Evolutionary conservation across 2,329 filamentous ascomycete species (phyloP).

Genomic region (Botrytis medusae): DNA sequence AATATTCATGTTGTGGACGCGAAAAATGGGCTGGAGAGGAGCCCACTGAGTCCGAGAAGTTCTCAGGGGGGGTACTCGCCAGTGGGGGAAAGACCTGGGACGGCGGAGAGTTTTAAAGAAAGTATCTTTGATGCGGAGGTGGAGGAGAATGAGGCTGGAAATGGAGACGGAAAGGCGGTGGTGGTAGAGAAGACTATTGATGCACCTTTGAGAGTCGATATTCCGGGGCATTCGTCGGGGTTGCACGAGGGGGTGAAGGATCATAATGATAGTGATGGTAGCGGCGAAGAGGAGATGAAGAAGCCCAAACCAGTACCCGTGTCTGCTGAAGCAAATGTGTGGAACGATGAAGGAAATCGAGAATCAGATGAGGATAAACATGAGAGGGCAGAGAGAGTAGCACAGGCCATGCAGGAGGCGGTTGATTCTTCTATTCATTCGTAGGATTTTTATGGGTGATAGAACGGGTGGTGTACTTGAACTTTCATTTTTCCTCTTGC

Average conservation of each 20-base stretch:
- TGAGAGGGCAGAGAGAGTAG: slow-evolving; percentile 18
- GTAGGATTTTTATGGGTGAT: not conserved
- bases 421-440: slow-evolving; percentile 19
- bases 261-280: not conserved
- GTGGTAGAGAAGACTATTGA: not conserved
- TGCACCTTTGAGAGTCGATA: not conserved
- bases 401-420: slow-evolving; percentile 16
- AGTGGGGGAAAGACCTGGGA: slow-evolving; percentile 28
- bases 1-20: slow-evolving; percentile 19
- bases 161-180: not conserved
- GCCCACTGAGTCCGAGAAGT: slow-evolving; percentile 36
- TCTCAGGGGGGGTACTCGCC: not conserved
- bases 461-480: not conserved
- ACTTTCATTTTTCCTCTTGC: not conserved
- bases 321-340: not conserved
- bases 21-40: slow-evolving; percentile 36
- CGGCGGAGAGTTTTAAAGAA: slow-evolving; percentile 37
- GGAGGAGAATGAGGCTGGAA: not conserved
- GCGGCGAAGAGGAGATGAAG: slow-evolving; percentile 9
- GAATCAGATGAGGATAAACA: not conserved
- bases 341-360: not conserved
- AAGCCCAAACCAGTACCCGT: not conserved
- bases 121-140: slow-evolving; percentile 40
- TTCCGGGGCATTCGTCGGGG: not conserved
- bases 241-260: not conserved